Percentiles rank a stretch among this genome's conserved stretches.
Conservation (phyloP, 1,284 basidiomycete species). For the Apiotrichum domesticum region DNA sequence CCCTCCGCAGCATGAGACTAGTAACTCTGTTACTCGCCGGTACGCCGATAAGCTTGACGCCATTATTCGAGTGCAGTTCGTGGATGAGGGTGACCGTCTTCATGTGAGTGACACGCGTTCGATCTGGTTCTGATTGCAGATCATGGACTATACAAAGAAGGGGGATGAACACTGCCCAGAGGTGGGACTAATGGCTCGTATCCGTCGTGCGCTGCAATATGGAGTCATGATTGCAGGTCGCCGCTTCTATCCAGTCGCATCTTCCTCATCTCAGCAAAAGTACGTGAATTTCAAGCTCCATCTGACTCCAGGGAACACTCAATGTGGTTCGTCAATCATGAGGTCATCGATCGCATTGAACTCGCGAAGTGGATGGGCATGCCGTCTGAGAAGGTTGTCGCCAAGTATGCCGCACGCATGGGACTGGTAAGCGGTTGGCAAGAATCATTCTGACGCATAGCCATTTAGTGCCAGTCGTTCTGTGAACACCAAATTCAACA, state of each 20-base stretch:
- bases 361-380: conserved; percentile 38
- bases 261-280: conserved; percentile 43
- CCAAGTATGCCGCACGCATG: conserved; percentile 43
- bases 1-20: conserved; percentile 42
- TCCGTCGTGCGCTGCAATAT: conserved; percentile 39
- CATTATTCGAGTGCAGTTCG: conserved; percentile 44
- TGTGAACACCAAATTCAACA: conserved; percentile 25
- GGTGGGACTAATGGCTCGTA: conserved; percentile 41
- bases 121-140: conserved; percentile 15
- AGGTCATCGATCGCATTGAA: conserved; percentile 28
- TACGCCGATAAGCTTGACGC: conserved; percentile 37
- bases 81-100: conserved; percentile 42
- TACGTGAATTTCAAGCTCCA: conserved; percentile 6
- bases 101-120: conserved; percentile 23
- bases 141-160: conserved; percentile 33
- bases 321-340: conserved; percentile 43
- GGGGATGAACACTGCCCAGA: conserved; percentile 24
- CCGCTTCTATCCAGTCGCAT: conserved; percentile 37
- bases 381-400: conserved; percentile 42
- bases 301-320: conserved; percentile 39
- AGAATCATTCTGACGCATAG: conserved; percentile 9
- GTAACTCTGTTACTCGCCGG: conserved; percentile 42
- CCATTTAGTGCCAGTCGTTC: conserved; percentile 39
- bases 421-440: conserved; percentile 27
- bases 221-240: conserved; percentile 38